These are phyloP conservation scores for Taxawa tesnikishii DNA, from an alignment of 2,329 filamentous ascomycete genomes.

Conservation along the genomic window DNA sequence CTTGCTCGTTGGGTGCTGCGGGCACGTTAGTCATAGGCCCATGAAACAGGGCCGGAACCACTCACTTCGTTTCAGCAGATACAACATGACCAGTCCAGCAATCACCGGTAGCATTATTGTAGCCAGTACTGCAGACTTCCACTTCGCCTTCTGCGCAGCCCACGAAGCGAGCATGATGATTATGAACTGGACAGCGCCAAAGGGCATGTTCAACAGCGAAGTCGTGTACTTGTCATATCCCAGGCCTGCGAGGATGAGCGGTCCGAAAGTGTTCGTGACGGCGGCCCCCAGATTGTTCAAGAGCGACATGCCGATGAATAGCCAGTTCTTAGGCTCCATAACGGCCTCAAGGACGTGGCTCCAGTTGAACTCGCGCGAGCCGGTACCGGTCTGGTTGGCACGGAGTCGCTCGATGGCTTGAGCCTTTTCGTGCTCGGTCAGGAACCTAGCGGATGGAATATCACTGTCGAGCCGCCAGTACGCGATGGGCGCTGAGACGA, in stretches of 20 bases:
- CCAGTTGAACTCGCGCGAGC: conserved; percentile 44
- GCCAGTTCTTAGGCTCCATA: conserved; percentile 45
- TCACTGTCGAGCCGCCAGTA: conserved; percentile 51
- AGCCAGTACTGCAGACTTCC: conserved; percentile 46
- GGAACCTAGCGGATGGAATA: conserved; percentile 37
- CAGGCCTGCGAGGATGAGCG: conserved; percentile 45
- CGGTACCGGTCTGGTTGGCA: conserved; percentile 43
- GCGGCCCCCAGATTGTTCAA: conserved; percentile 44
- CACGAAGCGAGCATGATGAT: conserved; percentile 42
- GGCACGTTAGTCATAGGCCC: no score
- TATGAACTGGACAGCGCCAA: conserved; percentile 36
- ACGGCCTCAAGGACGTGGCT: conserved; percentile 45
- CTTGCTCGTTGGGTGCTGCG: conserved; percentile 27
- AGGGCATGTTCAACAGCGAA: conserved; percentile 41
- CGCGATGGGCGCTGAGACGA: conserved; percentile 44
- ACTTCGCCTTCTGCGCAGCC: conserved; percentile 41
- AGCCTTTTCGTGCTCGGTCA: conserved; percentile 38
- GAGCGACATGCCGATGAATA: conserved; percentile 41
- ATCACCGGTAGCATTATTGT: conserved; percentile 47
- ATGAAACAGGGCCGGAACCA: no score
- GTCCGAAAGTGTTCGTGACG: conserved; percentile 47
- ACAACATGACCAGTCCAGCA: conserved; percentile 45
- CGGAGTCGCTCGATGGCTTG: conserved; percentile 43
- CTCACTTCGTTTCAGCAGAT: conserved; percentile 38
- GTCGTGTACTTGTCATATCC: conserved; percentile 43